These are phyloP conservation scores for Chaetomium olivaceum DNA, from an alignment of 2,329 filamentous ascomycete genomes.

Conservation along the genomic window DNA sequence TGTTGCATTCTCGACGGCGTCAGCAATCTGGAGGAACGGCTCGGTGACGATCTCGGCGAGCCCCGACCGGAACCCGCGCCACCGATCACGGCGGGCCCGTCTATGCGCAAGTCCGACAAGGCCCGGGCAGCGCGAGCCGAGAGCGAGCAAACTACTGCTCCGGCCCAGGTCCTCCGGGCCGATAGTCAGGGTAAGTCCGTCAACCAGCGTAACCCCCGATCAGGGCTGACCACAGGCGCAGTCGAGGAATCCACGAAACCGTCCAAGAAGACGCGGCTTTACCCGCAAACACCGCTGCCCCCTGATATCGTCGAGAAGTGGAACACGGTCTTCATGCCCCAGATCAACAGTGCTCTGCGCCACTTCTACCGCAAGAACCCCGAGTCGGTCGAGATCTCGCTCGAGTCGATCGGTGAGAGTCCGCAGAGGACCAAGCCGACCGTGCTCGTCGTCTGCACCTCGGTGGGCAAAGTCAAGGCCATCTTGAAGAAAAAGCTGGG, in stretches of 20 bases:
- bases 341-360: constrained; percentile 69
- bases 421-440: constrained; percentile 68
- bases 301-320: constrained; percentile 68
- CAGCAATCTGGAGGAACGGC: constrained; percentile 55
- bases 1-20: constrained; percentile 63
- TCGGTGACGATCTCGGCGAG: constrained; percentile 50
- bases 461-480: constrained; percentile 69
- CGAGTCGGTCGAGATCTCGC: constrained; percentile 76
- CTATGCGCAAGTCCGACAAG: constrained; percentile 24
- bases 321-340: constrained; percentile 70
- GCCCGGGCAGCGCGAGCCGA: not conserved
- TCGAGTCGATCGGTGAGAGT: constrained; percentile 72
- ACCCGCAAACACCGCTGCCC: constrained; percentile 59
- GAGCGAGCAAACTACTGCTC: not conserved
- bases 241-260: constrained; percentile 28
- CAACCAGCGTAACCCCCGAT: no score
- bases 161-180: not conserved
- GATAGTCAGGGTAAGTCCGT: constrained; percentile 10
- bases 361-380: constrained; percentile 71
- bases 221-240: not conserved
- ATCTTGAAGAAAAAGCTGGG: constrained; percentile 70
- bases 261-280: constrained; percentile 51
- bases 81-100: constrained; percentile 30
- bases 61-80: constrained; percentile 18
- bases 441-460: constrained; percentile 75